Evolutionary conservation across 148 eudicot genomes (phyloP), one percentile per base, ranked within the genome.

Genomic region (Pouteria glomerata): DNA sequence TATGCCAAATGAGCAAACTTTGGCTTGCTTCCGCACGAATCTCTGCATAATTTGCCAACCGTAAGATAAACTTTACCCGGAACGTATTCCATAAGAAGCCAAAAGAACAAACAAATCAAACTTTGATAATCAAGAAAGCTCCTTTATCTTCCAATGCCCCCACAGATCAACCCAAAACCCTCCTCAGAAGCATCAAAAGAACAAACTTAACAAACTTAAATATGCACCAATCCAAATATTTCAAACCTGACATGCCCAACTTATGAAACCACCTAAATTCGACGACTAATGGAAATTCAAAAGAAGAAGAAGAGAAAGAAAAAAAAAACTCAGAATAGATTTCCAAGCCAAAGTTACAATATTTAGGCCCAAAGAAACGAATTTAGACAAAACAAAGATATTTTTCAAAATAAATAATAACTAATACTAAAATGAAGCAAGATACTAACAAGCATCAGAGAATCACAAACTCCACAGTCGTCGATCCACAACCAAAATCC

Each of bases 51-150:
- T 68, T 73, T 51, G 61, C 44, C 29, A 79, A 63, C 50, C 66
- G n/a, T 73, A 56, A 76, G 82, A 85, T 80, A 85, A 73, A 39
- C 35, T 61, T 45, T 45, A 37, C 77, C 44, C 27, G 19, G 53
- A 71, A 77, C 58, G 75, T 82, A 81, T 78, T 59, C 81, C 83
- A 75, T 71, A 80, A 78, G 73, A 70, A 62, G 33, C 39, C 64
- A 70, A 65, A 13, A 29, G 45, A 64, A 63, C 63, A 45, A 51
- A 62, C 14, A 62, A n/a, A 27, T 27, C 24, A 37, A 30, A 42
- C 37, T 18, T 19, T 27, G 33, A 11, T 8, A 24, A n/a, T 45
- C 21, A 57, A 70, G 65, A 45, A 41, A 70, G 65, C 65, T 27
- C 41, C 51, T 12, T 5, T 13, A 44, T 70, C 35, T 41, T 27